Conservation (phyloP, 352 stramenopile species). For the Elongisporangium anandrum region DNA sequence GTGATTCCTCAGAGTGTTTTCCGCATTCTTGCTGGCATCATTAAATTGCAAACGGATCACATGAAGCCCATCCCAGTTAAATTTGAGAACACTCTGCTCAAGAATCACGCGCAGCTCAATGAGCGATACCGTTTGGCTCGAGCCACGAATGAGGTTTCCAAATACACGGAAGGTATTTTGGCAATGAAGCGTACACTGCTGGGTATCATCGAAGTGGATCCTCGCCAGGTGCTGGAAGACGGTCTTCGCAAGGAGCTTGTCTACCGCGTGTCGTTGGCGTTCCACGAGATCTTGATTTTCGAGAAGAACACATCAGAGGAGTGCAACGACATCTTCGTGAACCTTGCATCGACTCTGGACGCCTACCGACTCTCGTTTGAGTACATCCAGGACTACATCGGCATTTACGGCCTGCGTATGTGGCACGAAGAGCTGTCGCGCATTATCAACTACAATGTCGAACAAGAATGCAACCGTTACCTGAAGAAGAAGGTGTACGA, state of each 20-base stretch:
- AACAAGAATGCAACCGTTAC: slow-evolving; percentile 95
- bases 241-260: slow-evolving; percentile 94
- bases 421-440: slow-evolving; percentile 94
- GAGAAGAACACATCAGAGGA: slow-evolving; percentile 82
- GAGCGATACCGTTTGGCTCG: slow-evolving; percentile 91
- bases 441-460: slow-evolving; percentile 96
- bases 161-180: slow-evolving; percentile 94
- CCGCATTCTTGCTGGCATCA: slow-evolving; percentile 91
- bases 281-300: slow-evolving; percentile 86
- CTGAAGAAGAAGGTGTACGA: slow-evolving; percentile 94
- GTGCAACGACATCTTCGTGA: slow-evolving; percentile 82
- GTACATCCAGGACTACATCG: slow-evolving; percentile 96
- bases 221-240: slow-evolving; percentile 91
- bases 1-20: slow-evolving; percentile 95
- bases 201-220: slow-evolving; percentile 93
- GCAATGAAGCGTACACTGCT: slow-evolving; percentile 94
- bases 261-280: slow-evolving; percentile 80
- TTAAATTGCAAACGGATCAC: slow-evolving; percentile 90
- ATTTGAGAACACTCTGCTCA: slow-evolving; percentile 91
- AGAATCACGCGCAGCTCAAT: slow-evolving; percentile 90
- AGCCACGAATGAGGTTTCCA: slow-evolving; percentile 93
- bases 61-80: slow-evolving; percentile 90
- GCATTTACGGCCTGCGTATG: slow-evolving; percentile 93
- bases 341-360: slow-evolving; percentile 83
- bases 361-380: slow-evolving; percentile 90